These are phyloP conservation scores for Talaromyces rugulosus DNA, from an alignment of 2,329 filamentous ascomycete species.

Conservation along the genomic window DNA sequence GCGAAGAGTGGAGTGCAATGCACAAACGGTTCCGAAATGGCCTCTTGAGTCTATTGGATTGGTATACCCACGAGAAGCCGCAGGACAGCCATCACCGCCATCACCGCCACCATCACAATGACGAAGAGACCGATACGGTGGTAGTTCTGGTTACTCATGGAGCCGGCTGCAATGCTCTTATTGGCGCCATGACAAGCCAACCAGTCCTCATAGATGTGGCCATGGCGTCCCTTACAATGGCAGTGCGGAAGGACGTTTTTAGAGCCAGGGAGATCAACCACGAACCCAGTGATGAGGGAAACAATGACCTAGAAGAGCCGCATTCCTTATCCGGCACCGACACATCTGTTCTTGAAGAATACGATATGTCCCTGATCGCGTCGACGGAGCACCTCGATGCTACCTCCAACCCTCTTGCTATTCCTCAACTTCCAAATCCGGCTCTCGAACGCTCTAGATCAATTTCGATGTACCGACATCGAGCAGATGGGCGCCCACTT, in stretches of 20 bases:
- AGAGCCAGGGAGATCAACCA: constrained; percentile 11
- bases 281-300: constrained; percentile 6
- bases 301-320: constrained; percentile 8
- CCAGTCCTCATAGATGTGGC: constrained; percentile 87
- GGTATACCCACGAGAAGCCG: constrained; percentile 55
- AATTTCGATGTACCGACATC: constrained; percentile 28
- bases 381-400: constrained; percentile 59
- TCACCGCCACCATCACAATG: constrained; percentile 48
- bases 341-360: constrained; percentile 43
- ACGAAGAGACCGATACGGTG: constrained; percentile 68
- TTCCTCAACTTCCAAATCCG: constrained; percentile 20
- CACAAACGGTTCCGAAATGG: constrained; percentile 83
- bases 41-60: constrained; percentile 72
- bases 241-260: constrained; percentile 54
- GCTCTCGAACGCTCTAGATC: constrained; percentile 20
- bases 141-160: constrained; percentile 89
- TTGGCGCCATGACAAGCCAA: constrained; percentile 86
- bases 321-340: constrained; percentile 19
- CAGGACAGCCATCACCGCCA: constrained; percentile 40
- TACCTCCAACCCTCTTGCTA: constrained; percentile 31
- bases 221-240: constrained; percentile 88
- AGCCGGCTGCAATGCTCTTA: constrained; percentile 91
- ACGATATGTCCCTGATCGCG: constrained; percentile 56
- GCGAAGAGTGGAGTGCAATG: constrained; percentile 95
- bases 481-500: constrained; percentile 16